Evolutionary conservation across 768 basidiomycete species (phyloP).

Genomic region (Symmetrospora coprosmae): DNA sequence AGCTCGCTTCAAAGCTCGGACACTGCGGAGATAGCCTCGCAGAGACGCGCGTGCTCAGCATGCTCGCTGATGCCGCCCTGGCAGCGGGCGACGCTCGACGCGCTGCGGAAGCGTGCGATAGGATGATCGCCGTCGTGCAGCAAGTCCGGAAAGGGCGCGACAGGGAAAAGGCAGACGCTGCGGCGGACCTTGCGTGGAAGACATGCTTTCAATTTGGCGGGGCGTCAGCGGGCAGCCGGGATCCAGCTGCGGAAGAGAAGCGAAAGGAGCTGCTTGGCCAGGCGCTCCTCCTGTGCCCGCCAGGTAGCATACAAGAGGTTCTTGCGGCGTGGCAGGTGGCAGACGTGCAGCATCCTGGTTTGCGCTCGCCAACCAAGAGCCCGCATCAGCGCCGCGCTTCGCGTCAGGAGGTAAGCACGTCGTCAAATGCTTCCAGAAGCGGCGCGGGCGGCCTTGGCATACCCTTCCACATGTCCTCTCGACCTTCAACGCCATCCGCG

Average conservation of each 20-base stretch:
- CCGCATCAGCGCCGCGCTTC: constrained; percentile 36
- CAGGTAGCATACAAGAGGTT: constrained; percentile 64
- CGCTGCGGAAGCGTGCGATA: constrained; percentile 57
- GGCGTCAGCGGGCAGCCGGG: constrained; percentile 60
- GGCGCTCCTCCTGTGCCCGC: constrained; percentile 72
- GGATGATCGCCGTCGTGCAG: constrained; percentile 48
- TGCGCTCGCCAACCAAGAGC: constrained; percentile 46
- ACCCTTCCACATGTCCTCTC: constrained; percentile 50
- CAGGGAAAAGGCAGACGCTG: constrained; percentile 37
- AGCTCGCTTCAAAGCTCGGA: constrained; percentile 77
- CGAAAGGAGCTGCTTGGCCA: constrained; percentile 61
- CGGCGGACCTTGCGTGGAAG: constrained; percentile 73
- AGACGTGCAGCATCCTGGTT: no score
- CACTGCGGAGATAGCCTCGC: constrained; percentile 55
- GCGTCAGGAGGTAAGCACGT: background rate
- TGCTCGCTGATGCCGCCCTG: constrained; percentile 78
- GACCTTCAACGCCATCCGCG: background rate
- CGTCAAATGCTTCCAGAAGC: background rate
- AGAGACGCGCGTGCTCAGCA: constrained; percentile 66
- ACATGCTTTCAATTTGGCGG: constrained; percentile 75
- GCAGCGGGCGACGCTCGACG: constrained; percentile 62
- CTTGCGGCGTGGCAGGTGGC: constrained; percentile 60
- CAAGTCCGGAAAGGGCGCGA: constrained; percentile 2
- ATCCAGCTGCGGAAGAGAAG: constrained; percentile 50
- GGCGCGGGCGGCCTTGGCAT: constrained; percentile 36